These are phyloP conservation scores for Debaryomycetaceae sp. DNA, from an alignment of 1,139 yeast genomes.

Conservation along the genomic window DNA sequence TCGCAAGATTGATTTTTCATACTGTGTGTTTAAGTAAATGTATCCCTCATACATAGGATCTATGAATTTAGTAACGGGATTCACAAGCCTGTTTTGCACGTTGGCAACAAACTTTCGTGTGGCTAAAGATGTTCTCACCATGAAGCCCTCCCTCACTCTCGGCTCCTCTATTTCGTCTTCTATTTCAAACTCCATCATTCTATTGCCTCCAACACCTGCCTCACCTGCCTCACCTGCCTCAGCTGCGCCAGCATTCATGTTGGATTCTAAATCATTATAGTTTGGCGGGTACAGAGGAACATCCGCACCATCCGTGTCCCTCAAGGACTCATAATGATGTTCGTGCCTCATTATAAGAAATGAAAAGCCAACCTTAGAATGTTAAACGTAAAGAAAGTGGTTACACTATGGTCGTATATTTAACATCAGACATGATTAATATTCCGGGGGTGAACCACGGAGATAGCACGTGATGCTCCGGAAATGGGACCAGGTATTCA, in stretches of 20 bases:
- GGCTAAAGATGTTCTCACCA: slow-evolving; percentile 26
- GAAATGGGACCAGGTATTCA: neutral
- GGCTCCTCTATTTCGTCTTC: slow-evolving; percentile 28
- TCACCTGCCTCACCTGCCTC: slow-evolving; percentile 1
- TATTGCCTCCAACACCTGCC: slow-evolving; percentile 1
- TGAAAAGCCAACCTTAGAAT: neutral
- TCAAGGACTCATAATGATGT: slow-evolving; percentile 6
- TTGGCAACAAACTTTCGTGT: slow-evolving; percentile 34
- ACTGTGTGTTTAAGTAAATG: slow-evolving; percentile 36
- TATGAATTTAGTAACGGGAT: slow-evolving; percentile 53
- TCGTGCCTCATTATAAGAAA: slow-evolving; percentile 1
- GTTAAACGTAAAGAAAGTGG: no score
- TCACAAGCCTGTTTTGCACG: slow-evolving; percentile 43
- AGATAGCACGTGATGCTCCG: neutral
- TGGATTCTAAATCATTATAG: slow-evolving; percentile 19
- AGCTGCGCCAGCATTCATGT: slow-evolving; percentile 2
- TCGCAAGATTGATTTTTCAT: slow-evolving; percentile 57
- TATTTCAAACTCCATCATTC: slow-evolving; percentile 38
- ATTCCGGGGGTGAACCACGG: no score
- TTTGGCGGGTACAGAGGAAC: slow-evolving; percentile 30
- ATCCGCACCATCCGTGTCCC: slow-evolving; percentile 3
- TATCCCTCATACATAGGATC: slow-evolving; percentile 71
- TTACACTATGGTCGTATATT: no score
- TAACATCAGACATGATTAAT: no score
- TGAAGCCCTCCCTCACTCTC: slow-evolving; percentile 18